Evolutionary conservation across 1,284 basidiomycete genomes (phyloP).

Genomic region (Apiotrichum porosum): DNA sequence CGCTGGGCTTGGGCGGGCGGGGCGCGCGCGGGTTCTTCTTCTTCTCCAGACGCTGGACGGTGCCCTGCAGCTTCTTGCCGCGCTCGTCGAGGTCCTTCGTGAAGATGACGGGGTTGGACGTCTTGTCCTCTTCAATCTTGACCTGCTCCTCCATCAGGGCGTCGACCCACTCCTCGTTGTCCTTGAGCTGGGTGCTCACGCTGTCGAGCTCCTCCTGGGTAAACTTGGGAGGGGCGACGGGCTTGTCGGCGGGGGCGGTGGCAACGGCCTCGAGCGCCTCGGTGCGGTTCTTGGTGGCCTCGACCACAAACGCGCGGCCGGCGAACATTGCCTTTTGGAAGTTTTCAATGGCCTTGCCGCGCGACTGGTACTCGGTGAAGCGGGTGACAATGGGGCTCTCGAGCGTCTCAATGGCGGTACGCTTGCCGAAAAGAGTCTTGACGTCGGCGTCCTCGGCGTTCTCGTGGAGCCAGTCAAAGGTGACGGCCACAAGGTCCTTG

Average conservation of each 20-base stretch:
- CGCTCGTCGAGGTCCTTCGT: slow-evolving; percentile 74
- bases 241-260: slow-evolving; percentile 28
- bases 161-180: slow-evolving; percentile 74
- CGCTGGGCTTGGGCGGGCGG: slow-evolving; percentile 1
- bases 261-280: slow-evolving; percentile 53
- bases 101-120: slow-evolving; percentile 67
- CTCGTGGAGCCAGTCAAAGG: slow-evolving; percentile 77
- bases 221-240: slow-evolving; percentile 66
- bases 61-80: slow-evolving; percentile 70
- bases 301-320: slow-evolving; percentile 69
- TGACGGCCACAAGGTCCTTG: slow-evolving; percentile 61
- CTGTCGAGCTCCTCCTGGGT: slow-evolving; percentile 72
- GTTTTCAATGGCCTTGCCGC: slow-evolving; percentile 59
- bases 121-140: slow-evolving; percentile 63
- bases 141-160: slow-evolving; percentile 71
- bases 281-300: slow-evolving; percentile 62
- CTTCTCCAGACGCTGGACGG: slow-evolving; percentile 48
- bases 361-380: slow-evolving; percentile 74
- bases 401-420: slow-evolving; percentile 70
- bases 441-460: slow-evolving; percentile 79
- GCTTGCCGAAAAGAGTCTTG: slow-evolving; percentile 65
- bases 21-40: slow-evolving; percentile 12
- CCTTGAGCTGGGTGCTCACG: slow-evolving; percentile 67
- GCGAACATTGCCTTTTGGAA: slow-evolving; percentile 60
- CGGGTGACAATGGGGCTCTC: slow-evolving; percentile 79